A percentile compares a stretch with the other conserved stretches of the same genome.
Conservation (phyloP, 2,329 filamentous ascomycete genomes). For the Ploettnerulaceae sp. region DNA sequence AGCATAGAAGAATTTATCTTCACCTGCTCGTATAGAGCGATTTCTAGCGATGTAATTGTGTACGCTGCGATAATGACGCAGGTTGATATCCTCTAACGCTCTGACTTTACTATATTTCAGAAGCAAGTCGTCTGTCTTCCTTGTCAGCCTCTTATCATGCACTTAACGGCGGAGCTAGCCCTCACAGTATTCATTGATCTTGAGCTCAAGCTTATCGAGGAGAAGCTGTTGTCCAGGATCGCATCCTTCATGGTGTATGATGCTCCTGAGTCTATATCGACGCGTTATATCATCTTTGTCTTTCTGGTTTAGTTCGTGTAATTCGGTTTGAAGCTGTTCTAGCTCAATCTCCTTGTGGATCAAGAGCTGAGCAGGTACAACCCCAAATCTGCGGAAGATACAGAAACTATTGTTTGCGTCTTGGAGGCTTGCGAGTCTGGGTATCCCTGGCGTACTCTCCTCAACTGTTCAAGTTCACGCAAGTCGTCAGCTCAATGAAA, state of each 20-base stretch:
- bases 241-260: constrained; percentile 7
- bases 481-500: background rate
- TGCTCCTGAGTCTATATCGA: constrained; percentile 8
- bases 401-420: constrained; percentile 16
- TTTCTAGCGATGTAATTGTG: constrained; percentile 13
- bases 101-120: constrained; percentile 12
- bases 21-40: constrained; percentile 7
- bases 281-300: constrained; percentile 1
- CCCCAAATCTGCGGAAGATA: constrained; percentile 15
- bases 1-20: constrained; percentile 15
- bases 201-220: constrained; percentile 9
- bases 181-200: constrained; percentile 16
- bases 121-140: too few relatives aligned
- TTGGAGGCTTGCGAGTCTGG: constrained; percentile 11
- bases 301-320: constrained; percentile 10
- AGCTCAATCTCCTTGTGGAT: constrained; percentile 13
- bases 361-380: constrained; percentile 6
- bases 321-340: background rate
- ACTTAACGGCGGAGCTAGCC: background rate
- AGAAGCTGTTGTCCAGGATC: constrained; percentile 8
- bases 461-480: constrained; percentile 8
- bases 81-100: background rate
- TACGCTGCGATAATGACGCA: constrained; percentile 10
- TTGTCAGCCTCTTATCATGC: constrained; percentile 7
- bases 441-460: constrained; percentile 9